Percentiles rank a stretch among this genome's conserved stretches.
These are phyloP conservation scores for Nasturtium officinale DNA, from an alignment of 345 rosid species.

Conservation along the genomic window DNA sequence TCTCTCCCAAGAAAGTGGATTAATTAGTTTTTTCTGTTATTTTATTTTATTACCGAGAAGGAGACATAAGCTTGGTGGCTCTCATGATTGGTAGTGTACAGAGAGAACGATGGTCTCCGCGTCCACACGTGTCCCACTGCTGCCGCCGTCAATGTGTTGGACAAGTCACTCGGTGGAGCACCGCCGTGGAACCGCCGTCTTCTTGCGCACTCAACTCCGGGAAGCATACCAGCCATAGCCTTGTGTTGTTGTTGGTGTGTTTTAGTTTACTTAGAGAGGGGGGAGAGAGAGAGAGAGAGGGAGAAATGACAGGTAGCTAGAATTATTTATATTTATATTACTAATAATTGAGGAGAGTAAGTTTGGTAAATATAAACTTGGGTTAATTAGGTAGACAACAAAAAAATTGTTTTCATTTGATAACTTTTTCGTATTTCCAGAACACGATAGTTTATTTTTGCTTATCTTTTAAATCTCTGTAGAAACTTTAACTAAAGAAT, in stretches of 20 bases:
- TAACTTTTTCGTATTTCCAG: background rate
- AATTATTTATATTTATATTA: constrained; percentile 15
- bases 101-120: constrained; percentile 62
- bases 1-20: background rate
- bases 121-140: constrained; percentile 42
- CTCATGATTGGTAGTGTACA: constrained; percentile 59
- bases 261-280: constrained; percentile 20
- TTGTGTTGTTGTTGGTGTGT: constrained; percentile 1
- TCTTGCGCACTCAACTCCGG: constrained; percentile 84
- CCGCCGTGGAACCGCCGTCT: constrained; percentile 70
- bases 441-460: background rate
- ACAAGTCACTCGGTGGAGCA: constrained; percentile 51
- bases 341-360: constrained; percentile 31
- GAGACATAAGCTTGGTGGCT: constrained; percentile 39
- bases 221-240: constrained; percentile 83
- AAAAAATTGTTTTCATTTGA: constrained; percentile 10
- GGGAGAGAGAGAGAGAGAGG: background rate
- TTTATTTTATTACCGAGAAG: constrained; percentile 27
- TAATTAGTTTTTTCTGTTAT: background rate
- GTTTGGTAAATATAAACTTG: background rate
- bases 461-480: background rate
- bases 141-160: constrained; percentile 1
- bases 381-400: constrained; percentile 21
- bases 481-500: background rate
- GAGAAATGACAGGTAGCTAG: constrained; percentile 7